Conservation (phyloP, 768 basidiomycete genomes). For the Tricholoma flavovirens region DNA sequence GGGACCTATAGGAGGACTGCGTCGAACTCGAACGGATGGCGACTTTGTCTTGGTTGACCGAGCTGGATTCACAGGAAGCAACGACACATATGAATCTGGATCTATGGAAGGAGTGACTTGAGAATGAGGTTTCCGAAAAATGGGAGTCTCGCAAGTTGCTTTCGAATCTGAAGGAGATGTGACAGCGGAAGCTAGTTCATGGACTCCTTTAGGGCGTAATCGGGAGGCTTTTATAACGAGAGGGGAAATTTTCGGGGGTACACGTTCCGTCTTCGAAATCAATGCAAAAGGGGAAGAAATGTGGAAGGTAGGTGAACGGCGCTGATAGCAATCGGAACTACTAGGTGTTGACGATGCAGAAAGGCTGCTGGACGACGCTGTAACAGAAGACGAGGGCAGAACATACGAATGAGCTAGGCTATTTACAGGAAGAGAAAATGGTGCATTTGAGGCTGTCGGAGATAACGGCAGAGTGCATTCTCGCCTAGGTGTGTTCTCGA, state of each 20-base stretch:
- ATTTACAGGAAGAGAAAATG: background rate
- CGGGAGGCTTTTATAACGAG: background rate
- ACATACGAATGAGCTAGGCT: background rate
- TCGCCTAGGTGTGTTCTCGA: constrained; percentile 10
- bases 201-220: constrained; percentile 3
- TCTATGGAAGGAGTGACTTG: constrained; percentile 4
- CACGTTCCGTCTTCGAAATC: constrained; percentile 4
- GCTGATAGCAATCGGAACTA: background rate
- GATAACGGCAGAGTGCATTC: constrained; percentile 17
- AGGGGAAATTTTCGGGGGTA: background rate
- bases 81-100: background rate
- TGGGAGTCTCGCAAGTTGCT: constrained; percentile 1
- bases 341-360: background rate
- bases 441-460: constrained; percentile 1
- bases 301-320: constrained; percentile 1
- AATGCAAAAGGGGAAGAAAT: constrained; percentile 29
- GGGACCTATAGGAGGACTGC: constrained; percentile 37
- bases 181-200: background rate
- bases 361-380: background rate
- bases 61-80: background rate
- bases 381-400: background rate
- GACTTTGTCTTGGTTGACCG: constrained; percentile 9
- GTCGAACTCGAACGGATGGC: constrained; percentile 22
- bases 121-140: constrained; percentile 2
- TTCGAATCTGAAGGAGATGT: background rate